phyloP scores from a whole-genome alignment of 129 eudicot genomes.

The Flaveria brownii region DNA sequence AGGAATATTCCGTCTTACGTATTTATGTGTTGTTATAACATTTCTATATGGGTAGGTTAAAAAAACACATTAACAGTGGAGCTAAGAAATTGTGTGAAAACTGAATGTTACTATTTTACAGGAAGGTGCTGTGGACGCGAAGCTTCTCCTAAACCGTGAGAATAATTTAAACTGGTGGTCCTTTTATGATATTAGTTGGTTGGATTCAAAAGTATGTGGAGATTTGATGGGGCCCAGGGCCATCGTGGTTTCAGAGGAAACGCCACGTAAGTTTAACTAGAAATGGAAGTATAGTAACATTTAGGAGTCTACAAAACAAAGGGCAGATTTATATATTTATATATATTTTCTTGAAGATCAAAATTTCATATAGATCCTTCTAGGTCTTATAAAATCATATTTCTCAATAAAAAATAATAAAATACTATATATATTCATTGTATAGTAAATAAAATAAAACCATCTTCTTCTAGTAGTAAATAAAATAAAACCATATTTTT shows the following conservation, averaged over 20 bases:
- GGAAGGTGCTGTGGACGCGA: constrained; percentile 70
- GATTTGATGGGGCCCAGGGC: constrained; percentile 87
- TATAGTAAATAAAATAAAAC: background rate
- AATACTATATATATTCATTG: background rate
- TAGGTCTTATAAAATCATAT: background rate
- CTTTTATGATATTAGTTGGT: constrained; percentile 59
- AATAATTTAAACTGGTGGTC: constrained; percentile 83
- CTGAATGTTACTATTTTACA: constrained; percentile 30
- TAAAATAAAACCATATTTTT: background rate
- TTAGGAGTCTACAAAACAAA: constrained; percentile 8
- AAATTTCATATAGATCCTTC: background rate
- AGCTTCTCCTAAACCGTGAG: constrained; percentile 67
- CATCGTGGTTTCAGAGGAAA: constrained; percentile 91
- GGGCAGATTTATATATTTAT: background rate
- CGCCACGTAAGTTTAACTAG: constrained; percentile 75
- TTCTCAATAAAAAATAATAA: background rate
- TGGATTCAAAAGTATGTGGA: constrained; percentile 63
- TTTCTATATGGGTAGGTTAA: constrained; percentile 9
- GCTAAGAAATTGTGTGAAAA: constrained; percentile 15
- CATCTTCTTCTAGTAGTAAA: background rate
- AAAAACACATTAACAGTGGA: background rate
- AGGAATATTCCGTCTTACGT: background rate
- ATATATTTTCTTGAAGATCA: background rate
- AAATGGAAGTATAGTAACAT: constrained; percentile 10
- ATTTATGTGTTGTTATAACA: background rate